Evolutionary conservation across 768 basidiomycete genomes (phyloP), one percentile per base, ranked within the genome.

Genomic region (Podaxis sp.): DNA sequence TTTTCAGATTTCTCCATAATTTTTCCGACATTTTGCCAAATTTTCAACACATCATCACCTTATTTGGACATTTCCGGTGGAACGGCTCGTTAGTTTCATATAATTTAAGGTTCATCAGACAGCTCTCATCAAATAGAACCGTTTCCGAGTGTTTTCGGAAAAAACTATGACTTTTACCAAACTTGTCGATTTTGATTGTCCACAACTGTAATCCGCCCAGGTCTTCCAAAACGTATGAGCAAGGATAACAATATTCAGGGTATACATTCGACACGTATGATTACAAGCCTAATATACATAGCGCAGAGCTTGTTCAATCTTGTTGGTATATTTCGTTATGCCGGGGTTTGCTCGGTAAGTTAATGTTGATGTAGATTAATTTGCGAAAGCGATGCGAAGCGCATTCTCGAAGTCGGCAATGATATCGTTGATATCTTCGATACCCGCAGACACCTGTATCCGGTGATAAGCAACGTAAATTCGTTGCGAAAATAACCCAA

Each of bases 341-440:
- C 33, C 8, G 33, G 30, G 30, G 33, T 7, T 9, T 33, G 8
- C 30, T 9, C 30, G 30, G 30, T 8, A 33, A 8, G 30, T 33
- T 8, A 33, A 8, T 33, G 9, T 33, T 33, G 33, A 9, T 33
- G 33, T 33, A 9, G 33, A 33, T 33, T 33, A 33, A 26, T 26
- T 61, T 7, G 48, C 60, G 63, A 71, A 71, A 39, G 68, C 74
- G 40, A 77, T 74, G 59, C 71, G 63, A 17, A 77, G 67, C 12
- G 73, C 74, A n/a, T 69, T 68, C 64, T 78, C 75, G 57, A 80
- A 78, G 66, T 80, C 79, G 9, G 77, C 78, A 63, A 79, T 76
- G 59, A 80, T 79, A 67, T 80, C 79, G 54, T 67, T 71, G 55
- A 79, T 78, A 51, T 78, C 76, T 67, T 80, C 79, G 61, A 79